phyloP scores from a whole-genome alignment of 306 rosid species.

The Vicia sativa region DNA sequence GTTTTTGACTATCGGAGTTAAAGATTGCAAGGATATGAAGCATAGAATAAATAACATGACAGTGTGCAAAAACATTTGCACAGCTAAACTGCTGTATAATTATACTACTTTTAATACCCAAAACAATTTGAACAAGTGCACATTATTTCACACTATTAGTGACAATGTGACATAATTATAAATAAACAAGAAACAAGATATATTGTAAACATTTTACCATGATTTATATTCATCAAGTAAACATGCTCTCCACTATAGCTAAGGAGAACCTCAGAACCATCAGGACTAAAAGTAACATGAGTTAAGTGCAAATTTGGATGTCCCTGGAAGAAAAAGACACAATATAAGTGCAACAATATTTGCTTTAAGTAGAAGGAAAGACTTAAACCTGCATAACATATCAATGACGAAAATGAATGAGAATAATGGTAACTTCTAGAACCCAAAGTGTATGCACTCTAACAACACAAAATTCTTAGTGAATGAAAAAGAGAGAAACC shows the following conservation, averaged over 20 bases:
- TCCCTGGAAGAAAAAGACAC: slow-evolving; percentile 55
- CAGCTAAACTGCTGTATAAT: slow-evolving; percentile 12
- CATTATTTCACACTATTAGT: not conserved
- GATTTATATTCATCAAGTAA: slow-evolving; percentile 83
- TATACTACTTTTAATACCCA: slow-evolving; percentile 17
- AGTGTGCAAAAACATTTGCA: slow-evolving; percentile 18
- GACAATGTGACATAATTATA: slow-evolving; percentile 28
- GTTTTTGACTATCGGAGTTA: slow-evolving; percentile 17
- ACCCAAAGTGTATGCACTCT: not conserved
- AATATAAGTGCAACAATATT: slow-evolving; percentile 30
- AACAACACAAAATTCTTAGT: not conserved
- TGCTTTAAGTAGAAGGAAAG: slow-evolving; percentile 16
- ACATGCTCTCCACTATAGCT: slow-evolving; percentile 98
- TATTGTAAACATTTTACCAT: slow-evolving; percentile 52
- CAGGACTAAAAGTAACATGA: slow-evolving; percentile 93
- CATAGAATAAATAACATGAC: slow-evolving; percentile 26
- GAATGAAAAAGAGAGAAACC: slow-evolving; percentile 5
- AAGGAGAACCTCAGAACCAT: slow-evolving; percentile 94
- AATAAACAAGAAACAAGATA: slow-evolving; percentile 32
- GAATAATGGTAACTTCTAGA: slow-evolving; percentile 1
- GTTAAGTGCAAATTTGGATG: slow-evolving; percentile 83
- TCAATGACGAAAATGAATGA: slow-evolving; percentile 8
- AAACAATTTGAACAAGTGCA: slow-evolving; percentile 33
- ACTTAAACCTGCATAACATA: slow-evolving; percentile 13
- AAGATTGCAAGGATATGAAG: slow-evolving; percentile 21